These are phyloP conservation scores for Raddia distichophylla DNA, from an alignment of 176 grass and related monocot genomes.

Conservation along the genomic window DNA sequence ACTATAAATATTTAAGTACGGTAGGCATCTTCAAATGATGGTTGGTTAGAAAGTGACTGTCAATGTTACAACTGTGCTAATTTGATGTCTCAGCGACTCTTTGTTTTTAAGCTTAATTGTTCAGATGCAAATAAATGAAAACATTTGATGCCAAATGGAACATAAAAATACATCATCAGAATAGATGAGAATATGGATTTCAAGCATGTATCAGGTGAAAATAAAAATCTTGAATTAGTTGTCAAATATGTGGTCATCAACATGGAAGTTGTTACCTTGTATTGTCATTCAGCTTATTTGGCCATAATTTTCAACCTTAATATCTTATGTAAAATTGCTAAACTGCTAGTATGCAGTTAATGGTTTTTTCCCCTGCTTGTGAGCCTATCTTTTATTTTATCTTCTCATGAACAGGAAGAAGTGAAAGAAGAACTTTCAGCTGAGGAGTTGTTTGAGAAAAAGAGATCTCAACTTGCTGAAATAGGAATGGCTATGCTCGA, in stretches of 20 bases:
- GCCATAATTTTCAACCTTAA: neutral
- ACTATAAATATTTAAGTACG: conserved; percentile 9
- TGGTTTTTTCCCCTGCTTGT: neutral
- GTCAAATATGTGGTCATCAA: neutral
- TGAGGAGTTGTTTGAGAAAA: conserved; percentile 84
- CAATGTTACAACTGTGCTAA: neutral
- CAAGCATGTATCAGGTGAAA: neutral
- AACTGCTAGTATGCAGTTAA: neutral
- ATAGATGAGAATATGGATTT: conserved; percentile 1
- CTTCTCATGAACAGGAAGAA: conserved; percentile 64
- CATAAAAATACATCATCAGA: conserved; percentile 22
- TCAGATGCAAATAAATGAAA: neutral
- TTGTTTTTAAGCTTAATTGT: conserved; percentile 1
- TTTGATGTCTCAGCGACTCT: neutral
- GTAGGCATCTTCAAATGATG: conserved; percentile 14
- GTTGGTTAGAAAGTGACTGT: neutral
- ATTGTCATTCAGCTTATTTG: conserved; percentile 2
- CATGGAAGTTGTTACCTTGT: neutral
- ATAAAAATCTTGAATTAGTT: neutral
- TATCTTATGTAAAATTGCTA: neutral
- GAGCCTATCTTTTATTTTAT: conserved; percentile 19
- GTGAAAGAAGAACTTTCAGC: conserved; percentile 89
- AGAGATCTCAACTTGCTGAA: conserved; percentile 89
- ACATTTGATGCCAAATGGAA: neutral
- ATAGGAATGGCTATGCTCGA: conserved; percentile 84